Base-by-base conservation (phyloP, 805 yeast genomes). In the Candida parachauliodes region DNA sequence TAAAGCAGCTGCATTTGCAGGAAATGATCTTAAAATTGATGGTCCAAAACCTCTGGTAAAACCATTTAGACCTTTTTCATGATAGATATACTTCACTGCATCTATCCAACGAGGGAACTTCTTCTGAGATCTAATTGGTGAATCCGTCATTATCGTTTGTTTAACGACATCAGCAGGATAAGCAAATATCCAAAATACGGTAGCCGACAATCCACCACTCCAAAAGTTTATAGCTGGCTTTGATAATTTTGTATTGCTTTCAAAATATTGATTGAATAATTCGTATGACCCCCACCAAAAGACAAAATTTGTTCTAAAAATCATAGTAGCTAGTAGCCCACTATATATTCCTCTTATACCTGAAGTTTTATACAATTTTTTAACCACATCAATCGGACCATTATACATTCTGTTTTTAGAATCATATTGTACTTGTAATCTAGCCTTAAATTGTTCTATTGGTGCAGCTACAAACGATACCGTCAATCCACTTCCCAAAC, bases 201-300 rank as follows among this genome's bases (percentile, higher is more conserved):
- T 75, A 3, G 96, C 96, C 34, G 88, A 75, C 32, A 87, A 63
- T 0, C 96, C 96, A 20, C 96, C 96, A 8, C 89, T 76, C 95
- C 95, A 88, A 63, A 88, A 88, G 57, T 87, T 88, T 41, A 88
- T 72, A 0, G 88, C 68, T 2, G 93, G 77, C 28, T 75, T 75
- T 34, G 82, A 76, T 70, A 87, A 47, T 27, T 63, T 59, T 1
- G 95, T 87, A 49, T 85, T 68, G 5, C 69, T 65, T 46, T 75
- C 72, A 59, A 88, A 79, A 70, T 73, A 80, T 38, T 74, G 68
- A 6, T 94, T 85, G 56, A 88, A 72, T 7, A 87, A 40, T 53
- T 87, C 95, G 55, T 88, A 88, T 0, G 94, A 79, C 1, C 95
- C 95, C 97, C 97, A 88, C 91, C 94, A 87, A 41, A 86, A 84